These are phyloP conservation scores for Xylaria cubensis DNA, from an alignment of 495 filamentous ascomycete species.

Conservation along the genomic window DNA sequence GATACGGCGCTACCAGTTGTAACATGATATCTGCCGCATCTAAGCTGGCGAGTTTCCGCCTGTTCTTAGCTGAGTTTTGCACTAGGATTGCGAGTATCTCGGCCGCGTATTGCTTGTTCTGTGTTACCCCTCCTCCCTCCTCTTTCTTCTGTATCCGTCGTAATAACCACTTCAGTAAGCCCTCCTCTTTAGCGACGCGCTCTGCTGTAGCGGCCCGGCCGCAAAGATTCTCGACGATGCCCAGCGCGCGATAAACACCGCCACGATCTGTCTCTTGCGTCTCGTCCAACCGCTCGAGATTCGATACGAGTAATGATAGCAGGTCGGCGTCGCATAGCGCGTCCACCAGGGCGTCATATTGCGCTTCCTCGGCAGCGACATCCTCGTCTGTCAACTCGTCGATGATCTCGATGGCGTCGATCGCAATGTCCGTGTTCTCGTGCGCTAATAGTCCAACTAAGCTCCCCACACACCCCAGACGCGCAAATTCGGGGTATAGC, in stretches of 20 bases:
- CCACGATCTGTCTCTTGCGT: slow-evolving; percentile 74
- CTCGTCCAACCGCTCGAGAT: slow-evolving; percentile 86
- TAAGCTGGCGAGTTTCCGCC: slow-evolving; percentile 65
- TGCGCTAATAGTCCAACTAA: slow-evolving; percentile 85
- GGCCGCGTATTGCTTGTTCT: slow-evolving; percentile 96
- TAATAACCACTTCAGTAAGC: slow-evolving; percentile 77
- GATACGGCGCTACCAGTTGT: slow-evolving; percentile 86
- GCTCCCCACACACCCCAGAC: slow-evolving; percentile 75
- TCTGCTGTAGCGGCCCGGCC: slow-evolving; percentile 66
- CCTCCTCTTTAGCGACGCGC: slow-evolving; percentile 70
- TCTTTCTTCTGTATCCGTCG: slow-evolving; percentile 56
- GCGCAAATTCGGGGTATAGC: slow-evolving; percentile 83
- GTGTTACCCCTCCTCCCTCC: slow-evolving; percentile 51
- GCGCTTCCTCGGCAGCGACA: slow-evolving; percentile 78
- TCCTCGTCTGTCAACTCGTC: slow-evolving; percentile 95
- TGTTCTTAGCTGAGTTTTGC: slow-evolving; percentile 67
- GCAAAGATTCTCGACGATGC: slow-evolving; percentile 85
- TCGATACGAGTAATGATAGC: slow-evolving; percentile 80
- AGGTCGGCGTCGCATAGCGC: slow-evolving; percentile 85
- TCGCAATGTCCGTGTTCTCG: slow-evolving; percentile 97
- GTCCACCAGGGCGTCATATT: slow-evolving; percentile 84
- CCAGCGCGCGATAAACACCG: slow-evolving; percentile 85
- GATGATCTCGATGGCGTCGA: slow-evolving; percentile 88
- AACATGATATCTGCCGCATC: slow-evolving; percentile 82
- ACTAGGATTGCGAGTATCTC: slow-evolving; percentile 87